These are phyloP conservation scores for Sugiyamaella pinicola DNA, from an alignment of 1,139 yeast species.

Conservation along the genomic window DNA sequence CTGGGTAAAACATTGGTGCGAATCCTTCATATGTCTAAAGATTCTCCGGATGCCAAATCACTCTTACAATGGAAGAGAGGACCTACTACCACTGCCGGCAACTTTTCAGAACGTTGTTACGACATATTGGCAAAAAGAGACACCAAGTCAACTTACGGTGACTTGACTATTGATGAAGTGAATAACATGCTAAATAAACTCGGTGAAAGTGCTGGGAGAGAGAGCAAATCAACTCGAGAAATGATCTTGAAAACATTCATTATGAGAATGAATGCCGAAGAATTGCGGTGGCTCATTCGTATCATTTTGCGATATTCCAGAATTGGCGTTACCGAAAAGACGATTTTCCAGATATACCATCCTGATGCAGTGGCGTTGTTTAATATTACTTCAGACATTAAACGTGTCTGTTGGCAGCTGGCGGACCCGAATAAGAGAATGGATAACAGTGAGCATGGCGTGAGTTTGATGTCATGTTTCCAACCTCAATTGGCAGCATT, in stretches of 20 bases:
- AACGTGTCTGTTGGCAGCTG: conserved; percentile 62
- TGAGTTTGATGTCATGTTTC: conserved; percentile 51
- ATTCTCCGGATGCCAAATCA: conserved; percentile 53
- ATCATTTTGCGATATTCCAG: conserved; percentile 58
- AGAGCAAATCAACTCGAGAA: conserved; percentile 38
- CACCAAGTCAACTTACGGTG: conserved; percentile 42
- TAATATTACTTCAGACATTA: conserved; percentile 67
- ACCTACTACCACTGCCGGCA: conserved; percentile 44
- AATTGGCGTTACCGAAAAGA: conserved; percentile 60
- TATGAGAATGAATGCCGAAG: conserved; percentile 60
- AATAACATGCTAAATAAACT: conserved; percentile 60
- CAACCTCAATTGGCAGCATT: conserved; percentile 69
- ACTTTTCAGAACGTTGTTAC: conserved; percentile 46
- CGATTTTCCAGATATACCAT: conserved; percentile 72
- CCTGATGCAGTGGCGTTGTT: conserved; percentile 72
- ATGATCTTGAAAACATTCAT: conserved; percentile 53
- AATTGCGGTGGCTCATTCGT: conserved; percentile 69
- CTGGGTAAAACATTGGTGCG: conserved; percentile 51
- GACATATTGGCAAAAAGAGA: conserved; percentile 46
- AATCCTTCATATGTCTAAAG: conserved; percentile 53
- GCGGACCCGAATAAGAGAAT: conserved; percentile 43
- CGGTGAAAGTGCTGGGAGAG: conserved; percentile 27
- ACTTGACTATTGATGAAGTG: conserved; percentile 57
- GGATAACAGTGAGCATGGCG: conserved; percentile 26
- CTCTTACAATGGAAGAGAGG: conserved; percentile 51